A percentile compares a stretch with the other conserved stretches of the same genome.
Evolutionary conservation across 2,329 filamentous ascomycete species (phyloP).

Genomic region (Aspergillus niger): DNA sequence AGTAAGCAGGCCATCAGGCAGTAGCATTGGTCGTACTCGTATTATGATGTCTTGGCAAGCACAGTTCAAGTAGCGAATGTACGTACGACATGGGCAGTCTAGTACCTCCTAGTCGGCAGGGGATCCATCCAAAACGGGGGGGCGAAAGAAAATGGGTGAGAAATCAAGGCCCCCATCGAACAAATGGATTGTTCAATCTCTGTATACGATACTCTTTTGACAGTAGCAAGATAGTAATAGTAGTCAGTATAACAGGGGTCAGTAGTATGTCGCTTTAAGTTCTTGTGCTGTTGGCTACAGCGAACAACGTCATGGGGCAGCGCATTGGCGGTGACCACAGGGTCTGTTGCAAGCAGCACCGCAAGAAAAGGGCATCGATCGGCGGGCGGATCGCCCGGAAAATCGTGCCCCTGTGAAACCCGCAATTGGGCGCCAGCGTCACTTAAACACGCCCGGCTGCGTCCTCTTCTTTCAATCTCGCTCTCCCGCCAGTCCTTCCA

Average conservation of each 20-base stretch:
- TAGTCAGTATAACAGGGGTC: not conserved
- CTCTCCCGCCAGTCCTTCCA: slow-evolving; percentile 14
- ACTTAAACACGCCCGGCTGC: slow-evolving; percentile 6
- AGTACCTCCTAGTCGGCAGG: slow-evolving; percentile 1
- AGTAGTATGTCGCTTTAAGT: not conserved
- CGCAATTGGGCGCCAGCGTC: slow-evolving; percentile 14
- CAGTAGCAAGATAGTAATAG: not conserved
- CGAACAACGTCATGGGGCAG: slow-evolving; percentile 3
- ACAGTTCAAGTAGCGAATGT: not conserved
- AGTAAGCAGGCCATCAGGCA: not conserved
- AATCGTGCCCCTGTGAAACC: slow-evolving; percentile 20
- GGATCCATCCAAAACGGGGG: not conserved
- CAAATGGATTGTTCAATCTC: not conserved
- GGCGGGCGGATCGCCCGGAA: slow-evolving; percentile 28
- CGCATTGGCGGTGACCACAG: slow-evolving; percentile 2
- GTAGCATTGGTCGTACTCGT: slow-evolving; percentile 4
- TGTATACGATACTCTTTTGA: too few relatives aligned
- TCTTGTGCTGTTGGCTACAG: not conserved
- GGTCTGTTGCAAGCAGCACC: not conserved
- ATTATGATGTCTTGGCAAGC: slow-evolving; percentile 6
- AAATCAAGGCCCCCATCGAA: not conserved
- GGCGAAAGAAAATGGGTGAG: not conserved
- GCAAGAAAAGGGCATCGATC: slow-evolving; percentile 24
- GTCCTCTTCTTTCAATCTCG: slow-evolving; percentile 15
- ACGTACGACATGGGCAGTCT: slow-evolving; percentile 2